phyloP scores from a whole-genome alignment of 2,329 filamentous ascomycete genomes.

The Microcyclospora pomicola region DNA sequence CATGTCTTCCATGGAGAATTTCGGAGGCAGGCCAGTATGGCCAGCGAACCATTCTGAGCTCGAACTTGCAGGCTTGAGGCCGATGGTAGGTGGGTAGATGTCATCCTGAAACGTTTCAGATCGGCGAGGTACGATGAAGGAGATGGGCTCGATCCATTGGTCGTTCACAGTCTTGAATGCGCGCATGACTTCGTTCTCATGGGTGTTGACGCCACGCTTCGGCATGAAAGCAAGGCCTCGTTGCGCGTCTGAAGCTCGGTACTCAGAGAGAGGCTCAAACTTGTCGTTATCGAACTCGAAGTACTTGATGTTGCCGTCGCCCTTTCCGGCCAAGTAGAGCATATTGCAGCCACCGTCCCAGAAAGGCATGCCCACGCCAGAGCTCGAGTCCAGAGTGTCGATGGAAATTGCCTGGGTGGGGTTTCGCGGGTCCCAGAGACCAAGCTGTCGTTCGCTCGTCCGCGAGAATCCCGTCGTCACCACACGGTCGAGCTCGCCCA shows the following conservation, averaged over 20 bases:
- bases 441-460: conserved; percentile 96
- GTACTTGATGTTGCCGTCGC: conserved; percentile 98
- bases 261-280: conserved; percentile 91
- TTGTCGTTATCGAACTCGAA: conserved; percentile 98
- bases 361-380: conserved; percentile 97
- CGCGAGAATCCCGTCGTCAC: conserved; percentile 94
- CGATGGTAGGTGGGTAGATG: conserved; percentile 79
- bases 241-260: conserved; percentile 93
- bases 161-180: conserved; percentile 97
- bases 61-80: conserved; percentile 66
- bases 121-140: conserved; percentile 88
- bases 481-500: conserved; percentile 92
- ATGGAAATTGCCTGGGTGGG: conserved; percentile 71
- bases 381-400: conserved; percentile 75
- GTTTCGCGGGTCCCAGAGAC: conserved; percentile 83
- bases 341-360: conserved; percentile 97
- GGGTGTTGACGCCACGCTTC: conserved; percentile 85
- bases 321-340: conserved; percentile 92
- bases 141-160: conserved; percentile 85
- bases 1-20: conserved; percentile 84
- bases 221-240: conserved; percentile 88
- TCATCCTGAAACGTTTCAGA: conserved; percentile 94
- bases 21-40: conserved; percentile 64
- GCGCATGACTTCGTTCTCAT: conserved; percentile 92
- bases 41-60: conserved; percentile 75